phyloP scores from a whole-genome alignment of 805 yeast genomes.

The Metschnikowia peoriensis region DNA sequence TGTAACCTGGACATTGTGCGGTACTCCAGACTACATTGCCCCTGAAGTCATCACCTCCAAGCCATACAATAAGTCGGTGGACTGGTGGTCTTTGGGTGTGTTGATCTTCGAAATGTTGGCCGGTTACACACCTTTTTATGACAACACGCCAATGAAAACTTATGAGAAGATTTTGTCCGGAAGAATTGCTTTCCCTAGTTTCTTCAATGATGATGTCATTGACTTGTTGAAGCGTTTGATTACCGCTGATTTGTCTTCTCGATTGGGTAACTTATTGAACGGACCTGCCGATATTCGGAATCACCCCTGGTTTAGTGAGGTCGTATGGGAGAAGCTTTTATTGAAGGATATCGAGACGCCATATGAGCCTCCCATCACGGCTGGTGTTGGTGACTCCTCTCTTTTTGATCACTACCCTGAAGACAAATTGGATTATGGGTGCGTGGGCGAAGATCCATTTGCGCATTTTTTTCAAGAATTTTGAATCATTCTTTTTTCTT shows the following conservation, averaged over 20 bases:
- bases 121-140: slow-evolving; percentile 62
- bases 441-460: slow-evolving; percentile 39
- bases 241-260: slow-evolving; percentile 52
- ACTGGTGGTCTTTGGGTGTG: slow-evolving; percentile 66
- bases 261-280: slow-evolving; percentile 57
- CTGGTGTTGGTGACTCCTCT: slow-evolving; percentile 61
- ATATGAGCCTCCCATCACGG: slow-evolving; percentile 61
- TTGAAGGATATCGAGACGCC: slow-evolving; percentile 61
- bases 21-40: slow-evolving; percentile 64
- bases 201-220: slow-evolving; percentile 52
- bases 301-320: slow-evolving; percentile 61
- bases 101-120: slow-evolving; percentile 61
- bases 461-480: slow-evolving; percentile 36
- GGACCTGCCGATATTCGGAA: slow-evolving; percentile 56
- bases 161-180: slow-evolving; percentile 59
- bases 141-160: slow-evolving; percentile 62
- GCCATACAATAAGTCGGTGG: slow-evolving; percentile 61
- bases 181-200: slow-evolving; percentile 51
- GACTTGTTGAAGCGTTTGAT: slow-evolving; percentile 51
- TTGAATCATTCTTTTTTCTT: slow-evolving; percentile 11
- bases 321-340: slow-evolving; percentile 57
- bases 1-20: slow-evolving; percentile 61
- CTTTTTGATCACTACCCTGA: slow-evolving; percentile 45
- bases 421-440: slow-evolving; percentile 41
- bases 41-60: slow-evolving; percentile 65